Conservation (phyloP, 2,329 filamentous ascomycete species). For the Penicillium sp. region DNA sequence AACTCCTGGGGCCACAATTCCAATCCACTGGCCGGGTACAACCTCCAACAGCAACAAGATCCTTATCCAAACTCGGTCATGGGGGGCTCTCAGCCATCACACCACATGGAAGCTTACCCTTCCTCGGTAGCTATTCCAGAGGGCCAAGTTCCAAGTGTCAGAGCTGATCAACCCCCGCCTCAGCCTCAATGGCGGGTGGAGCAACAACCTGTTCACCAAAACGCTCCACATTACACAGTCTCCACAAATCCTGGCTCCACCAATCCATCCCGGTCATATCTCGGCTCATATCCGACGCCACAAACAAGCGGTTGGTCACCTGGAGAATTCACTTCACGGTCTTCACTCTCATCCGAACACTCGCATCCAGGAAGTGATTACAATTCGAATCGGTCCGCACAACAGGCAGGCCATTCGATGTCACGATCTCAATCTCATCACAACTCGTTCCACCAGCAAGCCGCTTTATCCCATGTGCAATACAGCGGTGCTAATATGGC, state of each 20-base stretch:
- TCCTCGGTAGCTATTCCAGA: background rate
- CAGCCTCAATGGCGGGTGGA: conserved; percentile 19
- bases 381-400: background rate
- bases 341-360: conserved; percentile 4
- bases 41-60: conserved; percentile 1
- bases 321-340: background rate
- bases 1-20: background rate
- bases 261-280: conserved; percentile 6
- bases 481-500: conserved; percentile 14
- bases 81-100: background rate
- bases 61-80: background rate
- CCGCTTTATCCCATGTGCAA: conserved; percentile 2
- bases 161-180: background rate
- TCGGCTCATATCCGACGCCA: conserved; percentile 3
- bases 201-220: background rate
- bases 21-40: background rate
- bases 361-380: background rate
- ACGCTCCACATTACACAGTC: background rate
- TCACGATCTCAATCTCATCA: conserved; percentile 16
- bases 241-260: background rate
- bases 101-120: background rate
- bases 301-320: conserved; percentile 2
- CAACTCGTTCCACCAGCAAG: background rate
- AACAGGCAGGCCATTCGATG: background rate
- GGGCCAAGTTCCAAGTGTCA: background rate